These are phyloP conservation scores for Fusarium sp. DNA, from an alignment of 2,329 filamentous ascomycete genomes.

Conservation along the genomic window DNA sequence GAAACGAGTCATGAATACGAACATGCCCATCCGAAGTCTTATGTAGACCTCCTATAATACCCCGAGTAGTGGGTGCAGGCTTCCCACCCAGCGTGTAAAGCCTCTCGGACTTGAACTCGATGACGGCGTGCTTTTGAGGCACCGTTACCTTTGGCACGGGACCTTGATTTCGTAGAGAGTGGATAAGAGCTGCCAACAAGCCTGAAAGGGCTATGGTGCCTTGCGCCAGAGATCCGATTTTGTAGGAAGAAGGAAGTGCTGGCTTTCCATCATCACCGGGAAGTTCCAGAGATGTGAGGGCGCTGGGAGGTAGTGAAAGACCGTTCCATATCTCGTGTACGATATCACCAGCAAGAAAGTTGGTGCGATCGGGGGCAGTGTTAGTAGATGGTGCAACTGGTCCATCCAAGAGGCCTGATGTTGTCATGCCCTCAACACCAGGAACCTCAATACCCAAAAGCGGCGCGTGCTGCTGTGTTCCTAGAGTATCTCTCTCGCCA, in stretches of 20 bases:
- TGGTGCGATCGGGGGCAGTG: background rate
- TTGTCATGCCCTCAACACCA: background rate
- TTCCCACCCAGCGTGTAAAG: background rate
- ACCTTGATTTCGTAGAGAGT: background rate
- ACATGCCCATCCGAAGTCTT: background rate
- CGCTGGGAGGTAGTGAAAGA: background rate
- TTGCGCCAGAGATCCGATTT: background rate
- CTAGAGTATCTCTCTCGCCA: constrained; percentile 11
- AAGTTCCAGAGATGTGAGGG: background rate
- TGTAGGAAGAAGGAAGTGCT: background rate
- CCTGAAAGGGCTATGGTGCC: background rate
- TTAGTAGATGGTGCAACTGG: background rate
- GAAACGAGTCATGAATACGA: constrained; percentile 2
- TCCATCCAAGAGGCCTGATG: background rate
- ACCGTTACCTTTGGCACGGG: background rate
- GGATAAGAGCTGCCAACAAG: background rate
- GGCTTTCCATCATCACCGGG: background rate
- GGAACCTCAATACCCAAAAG: background rate
- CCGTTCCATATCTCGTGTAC: background rate
- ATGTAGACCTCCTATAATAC: background rate
- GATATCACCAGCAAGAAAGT: background rate
- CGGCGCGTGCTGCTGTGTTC: background rate
- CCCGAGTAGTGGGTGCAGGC: background rate
- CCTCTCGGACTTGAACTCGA: background rate
- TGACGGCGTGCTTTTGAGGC: background rate